These are phyloP conservation scores for Mitragyna speciosa DNA, from an alignment of 257 asterid genomes.

Conservation along the genomic window DNA sequence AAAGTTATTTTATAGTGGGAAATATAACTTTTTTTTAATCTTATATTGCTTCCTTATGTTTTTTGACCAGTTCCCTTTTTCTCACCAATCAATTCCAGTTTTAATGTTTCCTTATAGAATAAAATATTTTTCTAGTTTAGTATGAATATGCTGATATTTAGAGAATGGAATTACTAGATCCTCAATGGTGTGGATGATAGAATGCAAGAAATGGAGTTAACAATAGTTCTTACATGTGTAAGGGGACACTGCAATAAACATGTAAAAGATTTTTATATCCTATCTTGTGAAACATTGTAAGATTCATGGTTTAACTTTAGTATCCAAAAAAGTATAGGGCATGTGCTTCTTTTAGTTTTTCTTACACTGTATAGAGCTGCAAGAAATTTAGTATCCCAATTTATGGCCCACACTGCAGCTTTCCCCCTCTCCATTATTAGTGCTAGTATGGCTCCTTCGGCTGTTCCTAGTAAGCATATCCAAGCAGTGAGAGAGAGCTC, in stretches of 20 bases:
- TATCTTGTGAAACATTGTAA: not conserved
- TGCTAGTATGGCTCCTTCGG: conserved; percentile 64
- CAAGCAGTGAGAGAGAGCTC: conserved; percentile 89
- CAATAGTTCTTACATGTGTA: not conserved
- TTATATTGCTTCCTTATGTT: not conserved
- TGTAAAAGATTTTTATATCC: not conserved
- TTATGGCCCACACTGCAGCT: conserved; percentile 70
- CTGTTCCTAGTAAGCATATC: conserved; percentile 84
- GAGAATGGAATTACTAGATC: not conserved
- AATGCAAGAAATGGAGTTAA: not conserved
- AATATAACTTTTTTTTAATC: not conserved
- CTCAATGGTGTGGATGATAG: not conserved
- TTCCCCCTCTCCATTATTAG: conserved; percentile 70
- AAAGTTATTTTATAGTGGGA: not conserved
- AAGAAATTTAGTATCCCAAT: conserved; percentile 68
- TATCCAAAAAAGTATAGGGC: not conserved
- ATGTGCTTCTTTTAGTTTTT: not conserved
- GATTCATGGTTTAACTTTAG: not conserved
- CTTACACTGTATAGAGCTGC: conserved; percentile 89
- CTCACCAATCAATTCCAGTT: not conserved
- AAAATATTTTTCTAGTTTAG: not conserved
- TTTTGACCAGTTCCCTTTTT: not conserved
- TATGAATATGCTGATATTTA: not conserved
- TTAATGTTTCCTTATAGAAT: not conserved
- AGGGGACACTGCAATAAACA: not conserved